A percentile compares a stretch with the other conserved stretches of the same genome.
Conservation (phyloP, 257 asterid species). For the Osmanthus fragrans region DNA sequence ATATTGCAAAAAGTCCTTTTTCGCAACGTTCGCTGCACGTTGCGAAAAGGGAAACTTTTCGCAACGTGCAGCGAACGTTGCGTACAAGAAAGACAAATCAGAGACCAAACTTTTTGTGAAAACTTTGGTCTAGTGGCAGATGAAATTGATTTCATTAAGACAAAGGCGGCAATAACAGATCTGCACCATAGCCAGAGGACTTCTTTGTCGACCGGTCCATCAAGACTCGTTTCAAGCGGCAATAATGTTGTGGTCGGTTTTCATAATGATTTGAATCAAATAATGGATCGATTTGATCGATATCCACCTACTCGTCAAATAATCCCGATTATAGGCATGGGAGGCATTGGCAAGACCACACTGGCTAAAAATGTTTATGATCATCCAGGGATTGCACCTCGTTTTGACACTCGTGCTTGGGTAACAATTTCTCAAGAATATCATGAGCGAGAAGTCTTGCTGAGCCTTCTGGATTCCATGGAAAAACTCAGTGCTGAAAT, state of each 20-base stretch:
- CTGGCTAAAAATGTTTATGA: neutral
- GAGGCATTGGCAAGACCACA: neutral
- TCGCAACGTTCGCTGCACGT: too few species aligned
- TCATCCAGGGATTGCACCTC: neutral
- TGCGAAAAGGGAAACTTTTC: too few species aligned
- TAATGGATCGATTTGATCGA: neutral
- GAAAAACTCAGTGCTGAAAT: neutral
- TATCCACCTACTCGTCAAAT: neutral
- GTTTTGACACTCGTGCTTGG: neutral
- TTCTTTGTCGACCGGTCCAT: neutral
- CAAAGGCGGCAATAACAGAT: neutral
- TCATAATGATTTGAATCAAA: neutral
- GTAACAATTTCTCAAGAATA: neutral
- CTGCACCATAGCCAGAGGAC: neutral
- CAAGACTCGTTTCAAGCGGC: neutral
- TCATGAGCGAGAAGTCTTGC: neutral
- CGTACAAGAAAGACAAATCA: neutral
- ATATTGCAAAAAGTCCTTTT: too few species aligned
- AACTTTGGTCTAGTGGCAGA: neutral
- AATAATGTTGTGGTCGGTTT: neutral
- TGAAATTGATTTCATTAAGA: neutral
- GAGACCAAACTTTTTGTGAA: neutral
- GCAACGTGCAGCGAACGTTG: too few species aligned
- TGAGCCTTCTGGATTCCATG: conserved; percentile 8
- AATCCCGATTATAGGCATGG: neutral